A percentile compares a stretch with the other conserved stretches of the same genome.
Evolutionary conservation across 129 eudicot species (phyloP).

Genomic region (Pittosporum tobira): DNA sequence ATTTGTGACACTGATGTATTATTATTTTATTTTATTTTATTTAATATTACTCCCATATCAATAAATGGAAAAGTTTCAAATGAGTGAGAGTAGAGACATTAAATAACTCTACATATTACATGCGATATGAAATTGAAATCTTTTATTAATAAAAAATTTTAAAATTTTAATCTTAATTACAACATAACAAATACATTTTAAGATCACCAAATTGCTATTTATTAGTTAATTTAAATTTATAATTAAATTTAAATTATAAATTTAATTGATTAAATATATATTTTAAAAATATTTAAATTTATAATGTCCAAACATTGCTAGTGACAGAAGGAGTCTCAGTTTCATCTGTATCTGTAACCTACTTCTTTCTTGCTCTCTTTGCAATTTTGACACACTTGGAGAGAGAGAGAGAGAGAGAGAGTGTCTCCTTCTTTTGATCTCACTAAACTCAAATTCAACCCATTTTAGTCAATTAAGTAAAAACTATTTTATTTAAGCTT

Average conservation of each 20-base stretch:
- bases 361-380: not conserved
- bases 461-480: conserved; percentile 4
- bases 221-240: too few species aligned
- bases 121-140: not conserved
- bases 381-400: not conserved
- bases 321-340: too few species aligned
- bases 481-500: conserved; percentile 1
- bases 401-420: not conserved
- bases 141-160: not conserved
- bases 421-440: not conserved
- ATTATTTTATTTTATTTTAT: too few species aligned
- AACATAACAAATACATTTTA: too few species aligned
- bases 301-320: not conserved
- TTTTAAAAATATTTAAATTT: not conserved
- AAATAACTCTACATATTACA: too few species aligned
- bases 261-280: too few species aligned
- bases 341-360: not conserved
- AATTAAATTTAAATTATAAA: too few species aligned
- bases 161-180: too few species aligned
- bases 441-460: not conserved
- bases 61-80: too few species aligned
- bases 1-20: conserved; percentile 25
- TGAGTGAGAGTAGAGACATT: too few species aligned
- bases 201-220: too few species aligned
- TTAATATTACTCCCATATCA: too few species aligned